phyloP scores from a whole-genome alignment of 1,284 basidiomycete species.

The Cryptococcus sp. region DNA sequence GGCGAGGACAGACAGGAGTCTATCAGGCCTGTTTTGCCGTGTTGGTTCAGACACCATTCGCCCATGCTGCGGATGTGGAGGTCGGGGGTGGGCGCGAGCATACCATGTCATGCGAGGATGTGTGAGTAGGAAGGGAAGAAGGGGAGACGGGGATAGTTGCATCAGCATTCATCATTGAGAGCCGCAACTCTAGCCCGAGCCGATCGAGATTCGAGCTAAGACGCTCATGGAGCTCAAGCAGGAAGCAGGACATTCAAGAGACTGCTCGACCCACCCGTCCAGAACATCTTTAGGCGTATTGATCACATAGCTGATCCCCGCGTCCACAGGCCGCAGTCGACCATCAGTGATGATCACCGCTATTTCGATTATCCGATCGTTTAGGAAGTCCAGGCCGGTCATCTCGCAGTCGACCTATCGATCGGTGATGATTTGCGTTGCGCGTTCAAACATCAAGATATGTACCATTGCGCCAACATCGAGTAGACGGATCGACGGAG shows the following conservation, averaged over 20 bases:
- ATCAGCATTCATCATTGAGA: background rate
- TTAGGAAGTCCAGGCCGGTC: slow-evolving; percentile 55
- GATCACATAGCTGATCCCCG: slow-evolving; percentile 58
- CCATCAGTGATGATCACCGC: slow-evolving; percentile 60
- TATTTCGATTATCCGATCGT: slow-evolving; percentile 58
- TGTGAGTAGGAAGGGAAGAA: background rate
- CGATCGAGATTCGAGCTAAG: background rate
- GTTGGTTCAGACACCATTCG: slow-evolving; percentile 54
- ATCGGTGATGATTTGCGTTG: background rate
- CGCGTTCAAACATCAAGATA: too few species aligned
- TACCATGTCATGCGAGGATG: background rate
- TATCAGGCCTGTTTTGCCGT: slow-evolving; percentile 53
- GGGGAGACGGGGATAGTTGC: background rate
- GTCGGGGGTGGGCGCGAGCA: background rate
- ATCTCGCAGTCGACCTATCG: slow-evolving; percentile 57
- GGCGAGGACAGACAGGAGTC: slow-evolving; percentile 48
- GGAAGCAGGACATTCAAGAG: background rate
- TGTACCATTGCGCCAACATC: background rate
- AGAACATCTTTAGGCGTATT: slow-evolving; percentile 56
- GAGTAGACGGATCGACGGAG: too few species aligned
- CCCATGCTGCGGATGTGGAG: slow-evolving; percentile 43
- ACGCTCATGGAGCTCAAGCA: too few species aligned
- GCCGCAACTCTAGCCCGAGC: background rate
- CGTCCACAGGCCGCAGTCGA: slow-evolving; percentile 56
- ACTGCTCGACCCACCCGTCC: slow-evolving; percentile 42